phyloP scores from a whole-genome alignment of 2,329 filamentous ascomycete species.

The Ceratocystis diversiconidia region DNA sequence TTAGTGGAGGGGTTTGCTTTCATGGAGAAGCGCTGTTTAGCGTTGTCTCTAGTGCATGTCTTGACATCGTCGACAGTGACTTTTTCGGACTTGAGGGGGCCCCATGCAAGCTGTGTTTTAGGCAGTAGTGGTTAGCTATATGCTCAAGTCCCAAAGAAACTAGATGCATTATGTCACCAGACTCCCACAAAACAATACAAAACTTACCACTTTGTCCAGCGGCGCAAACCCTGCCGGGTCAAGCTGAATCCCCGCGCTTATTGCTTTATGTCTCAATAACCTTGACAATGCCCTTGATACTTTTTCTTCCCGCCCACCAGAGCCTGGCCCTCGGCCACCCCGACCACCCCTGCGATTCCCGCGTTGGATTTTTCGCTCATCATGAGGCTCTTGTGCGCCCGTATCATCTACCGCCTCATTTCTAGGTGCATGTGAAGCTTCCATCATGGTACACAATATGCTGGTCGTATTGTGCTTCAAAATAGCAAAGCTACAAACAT shows the following conservation, averaged over 20 bases:
- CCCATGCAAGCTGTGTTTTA: constrained; percentile 35
- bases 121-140: background rate
- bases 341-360: constrained; percentile 24
- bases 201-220: constrained; percentile 44
- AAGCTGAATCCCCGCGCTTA: constrained; percentile 40
- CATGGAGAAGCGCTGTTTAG: constrained; percentile 83
- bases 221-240: constrained; percentile 46
- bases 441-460: background rate
- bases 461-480: too few relatives aligned
- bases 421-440: background rate
- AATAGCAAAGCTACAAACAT: background rate
- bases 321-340: constrained; percentile 22
- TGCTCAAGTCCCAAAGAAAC: too few relatives aligned
- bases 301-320: constrained; percentile 31
- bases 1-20: constrained; percentile 29
- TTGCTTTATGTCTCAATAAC: constrained; percentile 42
- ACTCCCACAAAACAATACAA: background rate
- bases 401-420: background rate
- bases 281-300: constrained; percentile 41
- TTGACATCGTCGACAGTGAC: constrained; percentile 64
- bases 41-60: constrained; percentile 54
- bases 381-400: background rate
- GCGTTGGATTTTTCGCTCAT: constrained; percentile 17
- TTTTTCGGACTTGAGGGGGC: constrained; percentile 50
- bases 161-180: too few relatives aligned